Base-by-base conservation (phyloP, 345 rosid species). In the Erysimum cheiranthoides region DNA sequence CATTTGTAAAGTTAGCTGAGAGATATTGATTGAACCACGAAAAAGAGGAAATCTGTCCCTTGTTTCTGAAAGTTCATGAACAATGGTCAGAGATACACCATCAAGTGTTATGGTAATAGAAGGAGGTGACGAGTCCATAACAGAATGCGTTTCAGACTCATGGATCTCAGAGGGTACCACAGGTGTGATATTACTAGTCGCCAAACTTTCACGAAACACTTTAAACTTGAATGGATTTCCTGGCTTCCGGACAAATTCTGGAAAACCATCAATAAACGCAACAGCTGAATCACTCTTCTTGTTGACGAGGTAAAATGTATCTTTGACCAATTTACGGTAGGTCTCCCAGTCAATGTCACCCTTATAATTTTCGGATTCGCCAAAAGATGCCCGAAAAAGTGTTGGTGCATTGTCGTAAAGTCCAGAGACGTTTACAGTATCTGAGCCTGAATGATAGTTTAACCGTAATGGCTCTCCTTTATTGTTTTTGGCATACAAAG, bases 151-250 rank as follows among this genome's bases (percentile, higher is more conserved):
- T 74, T 82, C 80, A 72, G 77, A 79, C 30, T 75, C 59, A 43
- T 65, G 63, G 66, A 57, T 81, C 65, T 68, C 78, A 61, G 61
- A 68, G 69, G 38, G 68, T 67, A 60, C 68, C 81, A 82, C 32
- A 61, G 47, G 78, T 53, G 68, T 73, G 53, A 78, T 36, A 61
- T 82, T 79, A 66, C 40, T 81, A 74, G 70, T 38, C 72, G 77
- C 38, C 43, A 73, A 27, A 59, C 68, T 54, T 79, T 84, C 84
- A 64, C 68, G 82, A 65, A 93, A 84, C 53, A 87, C 85, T 87
- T 90, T 91, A 57, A 93, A 86, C 86, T 93, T 93, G 85, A 93
- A 87, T 46, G 88, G 93, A 85, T 86, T 90, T 85, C 98, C 97
- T 73, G 98, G 97, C 86, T 85, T 93, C 77, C 77, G 79, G 47